Percentiles rank a stretch among this genome's conserved stretches.
Evolutionary conservation across 2,329 filamentous ascomycete genomes (phyloP).

Genomic region (Hirsutella minnesotensis): DNA sequence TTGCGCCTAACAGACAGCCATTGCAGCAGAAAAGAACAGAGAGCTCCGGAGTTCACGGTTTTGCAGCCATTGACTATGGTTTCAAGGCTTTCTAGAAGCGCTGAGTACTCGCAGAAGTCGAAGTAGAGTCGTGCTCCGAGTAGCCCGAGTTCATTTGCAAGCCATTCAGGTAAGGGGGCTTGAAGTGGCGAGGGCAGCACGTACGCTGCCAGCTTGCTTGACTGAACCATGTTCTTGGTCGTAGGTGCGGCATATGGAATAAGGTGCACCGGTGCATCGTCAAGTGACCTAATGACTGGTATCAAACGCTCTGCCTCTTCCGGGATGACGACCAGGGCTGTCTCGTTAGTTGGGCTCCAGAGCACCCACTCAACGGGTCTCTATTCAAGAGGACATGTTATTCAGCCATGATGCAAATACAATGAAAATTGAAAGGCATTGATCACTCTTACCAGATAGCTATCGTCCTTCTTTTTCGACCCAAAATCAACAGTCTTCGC

Average conservation of each 20-base stretch:
- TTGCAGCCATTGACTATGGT: not conserved
- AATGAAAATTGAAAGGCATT: not conserved
- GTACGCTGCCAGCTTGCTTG: conserved; percentile 44
- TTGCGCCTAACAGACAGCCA: no score
- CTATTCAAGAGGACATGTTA: conserved; percentile 11
- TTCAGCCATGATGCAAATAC: not conserved
- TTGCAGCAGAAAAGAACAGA: no score
- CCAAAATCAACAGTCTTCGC: conserved; percentile 3
- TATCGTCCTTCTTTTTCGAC: not conserved
- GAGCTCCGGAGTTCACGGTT: not conserved
- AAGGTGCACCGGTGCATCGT: conserved; percentile 25
- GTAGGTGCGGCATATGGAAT: conserved; percentile 48
- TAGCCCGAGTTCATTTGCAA: conserved; percentile 47
- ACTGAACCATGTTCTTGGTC: conserved; percentile 46
- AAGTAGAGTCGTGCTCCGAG: conserved; percentile 51
- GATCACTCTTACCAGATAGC: conserved; percentile 5
- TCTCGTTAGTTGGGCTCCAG: conserved; percentile 33
- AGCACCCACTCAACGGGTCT: conserved; percentile 50
- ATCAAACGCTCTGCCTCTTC: conserved; percentile 51
- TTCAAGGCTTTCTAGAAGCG: conserved; percentile 11
- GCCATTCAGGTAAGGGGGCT: conserved; percentile 36
- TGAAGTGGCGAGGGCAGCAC: conserved; percentile 30
- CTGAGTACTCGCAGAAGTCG: conserved; percentile 31
- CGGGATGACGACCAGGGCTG: conserved; percentile 45
- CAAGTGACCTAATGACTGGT: conserved; percentile 21